Evolutionary conservation across 2,329 filamentous ascomycete species (phyloP).

Genomic region (Magnaporthales sp.): DNA sequence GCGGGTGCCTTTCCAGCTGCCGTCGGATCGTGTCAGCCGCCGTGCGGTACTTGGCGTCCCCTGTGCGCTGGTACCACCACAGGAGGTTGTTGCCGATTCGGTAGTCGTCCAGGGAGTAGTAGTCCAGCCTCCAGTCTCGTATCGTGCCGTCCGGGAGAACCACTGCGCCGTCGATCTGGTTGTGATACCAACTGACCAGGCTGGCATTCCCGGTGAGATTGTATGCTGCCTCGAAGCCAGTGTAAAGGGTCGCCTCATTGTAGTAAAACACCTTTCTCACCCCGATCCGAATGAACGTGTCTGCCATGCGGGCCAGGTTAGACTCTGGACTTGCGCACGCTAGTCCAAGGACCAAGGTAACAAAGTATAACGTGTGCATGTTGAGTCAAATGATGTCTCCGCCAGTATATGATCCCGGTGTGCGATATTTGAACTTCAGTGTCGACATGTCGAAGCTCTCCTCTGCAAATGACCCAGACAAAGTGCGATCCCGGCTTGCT

Average conservation of each 20-base stretch:
- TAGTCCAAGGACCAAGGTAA: background rate
- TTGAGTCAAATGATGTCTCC: background rate
- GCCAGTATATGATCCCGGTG: background rate
- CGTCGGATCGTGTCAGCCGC: conserved; percentile 26
- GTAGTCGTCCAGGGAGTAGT: conserved; percentile 30
- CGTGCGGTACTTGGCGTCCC: conserved; percentile 26
- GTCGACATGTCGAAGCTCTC: background rate
- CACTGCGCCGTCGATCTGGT: conserved; percentile 28
- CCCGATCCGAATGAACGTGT: conserved; percentile 24
- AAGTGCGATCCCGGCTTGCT: background rate
- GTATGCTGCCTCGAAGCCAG: conserved; percentile 27
- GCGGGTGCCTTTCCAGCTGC: conserved; percentile 28
- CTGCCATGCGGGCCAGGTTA: conserved; percentile 20
- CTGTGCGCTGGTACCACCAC: conserved; percentile 24
- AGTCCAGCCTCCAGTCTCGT: conserved; percentile 27
- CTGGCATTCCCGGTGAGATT: conserved; percentile 23
- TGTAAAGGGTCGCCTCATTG: conserved; percentile 25
- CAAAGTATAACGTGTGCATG: background rate
- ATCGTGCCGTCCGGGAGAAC: conserved; percentile 25
- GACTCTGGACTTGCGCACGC: background rate
- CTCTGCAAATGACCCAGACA: background rate
- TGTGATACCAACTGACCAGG: conserved; percentile 25
- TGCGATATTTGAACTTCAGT: background rate
- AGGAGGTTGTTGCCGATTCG: conserved; percentile 30
- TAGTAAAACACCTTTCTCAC: conserved; percentile 23